Percentiles rank a stretch among this genome's conserved stretches.
phyloP scores from a whole-genome alignment of 2,329 filamentous ascomycete species.

The Penicillium sp. region DNA sequence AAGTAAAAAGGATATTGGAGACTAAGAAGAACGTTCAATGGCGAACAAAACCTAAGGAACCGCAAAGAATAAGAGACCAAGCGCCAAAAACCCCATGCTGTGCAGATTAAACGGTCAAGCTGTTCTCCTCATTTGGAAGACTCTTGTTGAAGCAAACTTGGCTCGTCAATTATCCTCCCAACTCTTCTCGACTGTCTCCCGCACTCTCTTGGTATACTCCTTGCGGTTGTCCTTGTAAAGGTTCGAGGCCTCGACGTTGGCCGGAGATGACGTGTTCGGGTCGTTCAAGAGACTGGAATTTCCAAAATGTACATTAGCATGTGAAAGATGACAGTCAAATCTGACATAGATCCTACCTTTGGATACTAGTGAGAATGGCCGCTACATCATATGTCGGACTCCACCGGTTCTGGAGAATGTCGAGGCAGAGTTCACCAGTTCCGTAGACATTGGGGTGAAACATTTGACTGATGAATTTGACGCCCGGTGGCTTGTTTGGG shows the following conservation, averaged over 20 bases:
- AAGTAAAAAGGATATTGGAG: background rate
- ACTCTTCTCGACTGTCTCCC: constrained; percentile 98
- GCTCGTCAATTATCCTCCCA: constrained; percentile 72
- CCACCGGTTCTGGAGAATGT: constrained; percentile 97
- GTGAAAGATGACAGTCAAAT: background rate
- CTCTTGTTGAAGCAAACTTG: constrained; percentile 7
- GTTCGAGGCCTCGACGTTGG: constrained; percentile 96
- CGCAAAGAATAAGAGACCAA: constrained; percentile 24
- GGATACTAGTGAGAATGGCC: constrained; percentile 93
- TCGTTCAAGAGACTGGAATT: constrained; percentile 79
- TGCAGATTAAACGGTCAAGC: constrained; percentile 36
- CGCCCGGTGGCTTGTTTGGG: constrained; percentile 93
- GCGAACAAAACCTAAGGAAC: constrained; percentile 15
- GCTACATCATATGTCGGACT: constrained; percentile 98
- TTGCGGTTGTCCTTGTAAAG: constrained; percentile 97
- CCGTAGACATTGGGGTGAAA: constrained; percentile 99
- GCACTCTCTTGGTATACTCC: constrained; percentile 91
- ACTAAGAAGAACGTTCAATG: background rate
- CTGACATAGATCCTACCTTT: constrained; percentile 62
- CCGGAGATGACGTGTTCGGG: constrained; percentile 95
- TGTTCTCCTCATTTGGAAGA: constrained; percentile 12
- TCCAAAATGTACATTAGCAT: background rate
- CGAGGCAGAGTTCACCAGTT: constrained; percentile 90
- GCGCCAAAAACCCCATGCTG: constrained; percentile 44
- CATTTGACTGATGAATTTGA: constrained; percentile 99